Evolutionary conservation across 495 filamentous ascomycete genomes (phyloP).

Genomic region (Xylaria castorea): DNA sequence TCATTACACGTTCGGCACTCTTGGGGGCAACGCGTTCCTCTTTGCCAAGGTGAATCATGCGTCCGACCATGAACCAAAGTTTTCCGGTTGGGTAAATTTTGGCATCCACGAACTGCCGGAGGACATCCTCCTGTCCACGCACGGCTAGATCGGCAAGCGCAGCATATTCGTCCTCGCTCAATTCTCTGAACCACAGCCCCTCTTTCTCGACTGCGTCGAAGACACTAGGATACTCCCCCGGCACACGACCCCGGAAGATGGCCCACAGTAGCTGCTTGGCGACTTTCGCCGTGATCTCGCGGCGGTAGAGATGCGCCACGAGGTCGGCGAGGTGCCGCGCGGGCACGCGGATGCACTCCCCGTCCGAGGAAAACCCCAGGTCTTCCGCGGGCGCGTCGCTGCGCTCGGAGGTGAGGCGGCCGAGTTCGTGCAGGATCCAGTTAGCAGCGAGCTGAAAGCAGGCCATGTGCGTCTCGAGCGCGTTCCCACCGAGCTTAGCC

Average conservation of each 20-base stretch:
- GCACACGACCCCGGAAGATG: constrained; percentile 54
- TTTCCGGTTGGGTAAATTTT: constrained; percentile 70
- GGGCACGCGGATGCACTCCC: constrained; percentile 59
- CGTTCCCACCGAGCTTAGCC: constrained; percentile 46
- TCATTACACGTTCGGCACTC: constrained; percentile 71
- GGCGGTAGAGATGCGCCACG: constrained; percentile 65
- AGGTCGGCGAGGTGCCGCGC: constrained; percentile 69
- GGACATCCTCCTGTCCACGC: constrained; percentile 62
- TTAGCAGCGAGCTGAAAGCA: constrained; percentile 56
- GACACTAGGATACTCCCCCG: constrained; percentile 58
- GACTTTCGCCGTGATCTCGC: constrained; percentile 74
- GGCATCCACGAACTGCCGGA: constrained; percentile 72
- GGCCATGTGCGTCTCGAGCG: constrained; percentile 4
- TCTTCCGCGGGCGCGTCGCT: constrained; percentile 44
- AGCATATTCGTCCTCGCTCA: constrained; percentile 66
- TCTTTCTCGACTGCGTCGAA: constrained; percentile 68
- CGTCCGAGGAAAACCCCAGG: constrained; percentile 48
- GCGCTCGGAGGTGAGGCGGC: constrained; percentile 63
- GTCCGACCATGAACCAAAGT: constrained; percentile 85
- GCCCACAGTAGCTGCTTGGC: constrained; percentile 76
- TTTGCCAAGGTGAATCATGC: constrained; percentile 81
- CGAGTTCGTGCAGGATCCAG: constrained; percentile 89
- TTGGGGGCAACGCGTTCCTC: constrained; percentile 80
- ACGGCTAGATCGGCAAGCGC: constrained; percentile 59
- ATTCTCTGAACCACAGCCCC: constrained; percentile 68